phyloP scores from a whole-genome alignment of 176 grass and related monocot species.

The Hyparrhenia diplandra region DNA sequence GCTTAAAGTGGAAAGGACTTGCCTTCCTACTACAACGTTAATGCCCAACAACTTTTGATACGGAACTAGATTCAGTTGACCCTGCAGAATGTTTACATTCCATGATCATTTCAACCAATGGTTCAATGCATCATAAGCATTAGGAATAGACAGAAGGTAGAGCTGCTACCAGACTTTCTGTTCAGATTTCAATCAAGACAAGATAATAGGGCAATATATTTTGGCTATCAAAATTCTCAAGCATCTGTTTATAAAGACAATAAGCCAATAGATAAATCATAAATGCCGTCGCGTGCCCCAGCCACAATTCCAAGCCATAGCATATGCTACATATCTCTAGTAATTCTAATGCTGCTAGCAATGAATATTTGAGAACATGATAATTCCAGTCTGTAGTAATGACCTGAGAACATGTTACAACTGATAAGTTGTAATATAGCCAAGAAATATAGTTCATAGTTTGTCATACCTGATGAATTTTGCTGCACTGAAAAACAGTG shows the following conservation, averaged over 20 bases:
- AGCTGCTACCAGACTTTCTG: not conserved
- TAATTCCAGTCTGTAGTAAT: not conserved
- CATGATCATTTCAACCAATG: slow-evolving; percentile 23
- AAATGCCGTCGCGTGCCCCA: not conserved
- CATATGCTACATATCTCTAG: not conserved
- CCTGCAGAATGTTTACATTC: slow-evolving; percentile 39
- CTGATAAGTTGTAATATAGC: slow-evolving; percentile 1
- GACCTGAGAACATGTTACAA: not conserved
- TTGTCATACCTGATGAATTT: slow-evolving; percentile 66
- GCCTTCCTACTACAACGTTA: slow-evolving; percentile 79
- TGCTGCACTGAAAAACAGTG: slow-evolving; percentile 69
- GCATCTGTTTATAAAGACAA: not conserved
- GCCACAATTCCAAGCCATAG: not conserved
- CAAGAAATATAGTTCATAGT: slow-evolving; percentile 1
- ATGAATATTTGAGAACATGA: not conserved
- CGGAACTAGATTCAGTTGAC: slow-evolving; percentile 46
- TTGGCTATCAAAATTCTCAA: not conserved
- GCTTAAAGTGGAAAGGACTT: slow-evolving; percentile 19
- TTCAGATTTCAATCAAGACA: not conserved
- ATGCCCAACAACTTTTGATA: slow-evolving; percentile 69
- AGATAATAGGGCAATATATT: not conserved
- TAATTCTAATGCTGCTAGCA: not conserved
- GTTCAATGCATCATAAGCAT: not conserved
- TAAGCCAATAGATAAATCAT: not conserved
- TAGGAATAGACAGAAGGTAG: not conserved